Evolutionary conservation across 1,139 yeast genomes (phyloP).

Genomic region (Geotrichum fermentans): DNA sequence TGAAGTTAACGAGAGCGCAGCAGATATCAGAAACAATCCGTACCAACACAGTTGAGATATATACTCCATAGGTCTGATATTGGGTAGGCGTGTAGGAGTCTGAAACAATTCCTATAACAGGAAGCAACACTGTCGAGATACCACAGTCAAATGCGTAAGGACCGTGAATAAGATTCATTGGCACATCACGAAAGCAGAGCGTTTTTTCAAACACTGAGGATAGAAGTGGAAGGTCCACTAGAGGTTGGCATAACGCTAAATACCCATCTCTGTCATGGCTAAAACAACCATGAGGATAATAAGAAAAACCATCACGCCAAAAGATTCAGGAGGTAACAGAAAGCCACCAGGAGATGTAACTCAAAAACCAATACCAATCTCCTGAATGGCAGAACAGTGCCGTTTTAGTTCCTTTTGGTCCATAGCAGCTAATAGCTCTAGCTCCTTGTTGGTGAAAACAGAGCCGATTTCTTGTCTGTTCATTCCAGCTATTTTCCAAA

Average conservation of each 20-base stretch:
- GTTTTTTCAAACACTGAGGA: constrained; percentile 42
- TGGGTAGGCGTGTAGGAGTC: constrained; percentile 45
- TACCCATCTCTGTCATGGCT: constrained; percentile 58
- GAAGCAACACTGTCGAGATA: constrained; percentile 49
- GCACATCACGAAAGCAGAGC: constrained; percentile 53
- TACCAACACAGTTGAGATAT: constrained; percentile 61
- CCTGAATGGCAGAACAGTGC: constrained; percentile 59
- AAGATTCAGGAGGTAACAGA: constrained; percentile 50
- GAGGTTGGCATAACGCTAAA: constrained; percentile 59
- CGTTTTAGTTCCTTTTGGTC: constrained; percentile 72
- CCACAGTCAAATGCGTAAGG: constrained; percentile 57
- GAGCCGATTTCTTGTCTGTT: neutral
- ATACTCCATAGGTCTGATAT: constrained; percentile 51
- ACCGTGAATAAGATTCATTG: constrained; percentile 54
- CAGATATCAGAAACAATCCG: constrained; percentile 51
- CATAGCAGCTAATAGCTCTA: constrained; percentile 38
- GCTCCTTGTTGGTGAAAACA: constrained; percentile 24
- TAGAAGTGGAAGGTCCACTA: constrained; percentile 54
- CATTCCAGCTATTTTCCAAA: too few species aligned
- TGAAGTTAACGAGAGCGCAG: constrained; percentile 59
- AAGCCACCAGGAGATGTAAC: constrained; percentile 53
- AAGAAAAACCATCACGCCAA: constrained; percentile 50
- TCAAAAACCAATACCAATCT: constrained; percentile 55
- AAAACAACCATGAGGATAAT: constrained; percentile 48
- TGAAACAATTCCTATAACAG: constrained; percentile 49